Evolutionary conservation across 768 basidiomycete genomes (phyloP).

Genomic region (Harrya chromipes): DNA sequence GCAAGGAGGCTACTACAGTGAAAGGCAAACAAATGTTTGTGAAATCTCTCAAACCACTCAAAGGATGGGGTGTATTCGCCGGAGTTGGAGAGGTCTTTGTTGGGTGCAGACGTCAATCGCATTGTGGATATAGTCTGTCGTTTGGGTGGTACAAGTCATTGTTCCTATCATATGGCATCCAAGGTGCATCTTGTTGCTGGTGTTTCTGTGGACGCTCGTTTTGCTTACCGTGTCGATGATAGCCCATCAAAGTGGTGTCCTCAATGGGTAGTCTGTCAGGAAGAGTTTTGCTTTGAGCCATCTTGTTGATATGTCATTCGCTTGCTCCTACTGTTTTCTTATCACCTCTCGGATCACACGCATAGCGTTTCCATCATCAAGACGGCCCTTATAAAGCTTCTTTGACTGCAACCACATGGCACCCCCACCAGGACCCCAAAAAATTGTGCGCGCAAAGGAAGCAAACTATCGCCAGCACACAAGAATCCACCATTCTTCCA

Average conservation of each 20-base stretch:
- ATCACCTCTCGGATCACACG: no score
- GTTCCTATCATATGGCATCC: constrained; percentile 58
- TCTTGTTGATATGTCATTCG: constrained; percentile 61
- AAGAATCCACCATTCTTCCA: no score
- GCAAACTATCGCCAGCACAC: no score
- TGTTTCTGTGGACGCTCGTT: fast-evolving
- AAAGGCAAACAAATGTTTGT: no score
- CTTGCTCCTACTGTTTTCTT: no score
- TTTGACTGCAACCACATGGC: no score
- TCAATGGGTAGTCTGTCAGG: constrained; percentile 71
- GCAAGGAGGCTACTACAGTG: no score
- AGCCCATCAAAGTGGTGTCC: constrained; percentile 64
- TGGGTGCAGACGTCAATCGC: constrained; percentile 57
- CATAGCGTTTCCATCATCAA: no score
- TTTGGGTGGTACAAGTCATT: constrained; percentile 67
- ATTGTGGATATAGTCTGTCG: constrained; percentile 54
- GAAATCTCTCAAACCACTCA: no score
- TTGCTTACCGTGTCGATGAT: neutral
- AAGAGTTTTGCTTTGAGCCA: constrained; percentile 61
- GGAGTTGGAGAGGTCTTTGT: constrained; percentile 47
- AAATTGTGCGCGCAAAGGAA: no score
- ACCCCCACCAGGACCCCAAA: no score
- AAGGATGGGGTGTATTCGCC: constrained; percentile 37
- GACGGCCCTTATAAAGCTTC: no score
- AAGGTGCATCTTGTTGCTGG: constrained; percentile 35